A percentile compares a stretch with the other conserved stretches of the same genome.
Evolutionary conservation across 2,329 filamentous ascomycete genomes (phyloP).

Genomic region (Scedosporium boydii): DNA sequence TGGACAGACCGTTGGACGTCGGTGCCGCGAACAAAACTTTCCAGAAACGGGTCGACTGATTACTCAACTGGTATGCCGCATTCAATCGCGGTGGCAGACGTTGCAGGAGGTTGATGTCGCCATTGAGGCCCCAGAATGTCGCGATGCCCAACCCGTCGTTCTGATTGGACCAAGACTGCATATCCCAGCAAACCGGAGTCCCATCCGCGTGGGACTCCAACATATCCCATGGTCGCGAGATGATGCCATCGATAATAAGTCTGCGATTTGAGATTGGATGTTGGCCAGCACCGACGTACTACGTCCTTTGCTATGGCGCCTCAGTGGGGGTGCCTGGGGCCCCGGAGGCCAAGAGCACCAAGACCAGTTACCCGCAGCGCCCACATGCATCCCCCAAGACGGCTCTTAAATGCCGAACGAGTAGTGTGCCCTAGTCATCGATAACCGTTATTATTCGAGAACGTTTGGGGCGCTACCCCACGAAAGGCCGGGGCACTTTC

Average conservation of each 20-base stretch:
- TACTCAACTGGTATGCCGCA: no score
- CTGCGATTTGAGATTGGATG: neutral
- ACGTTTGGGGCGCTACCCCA: neutral
- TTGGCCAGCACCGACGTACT: neutral
- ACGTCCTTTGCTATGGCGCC: neutral
- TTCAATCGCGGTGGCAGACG: no score
- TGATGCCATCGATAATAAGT: neutral
- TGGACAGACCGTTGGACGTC: no score
- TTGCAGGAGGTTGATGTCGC: conserved; percentile 1
- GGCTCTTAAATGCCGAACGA: neutral
- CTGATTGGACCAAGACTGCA: neutral
- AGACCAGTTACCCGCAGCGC: neutral
- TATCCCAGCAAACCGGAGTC: neutral
- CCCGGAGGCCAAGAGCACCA: neutral
- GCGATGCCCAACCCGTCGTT: neutral
- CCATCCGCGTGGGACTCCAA: neutral
- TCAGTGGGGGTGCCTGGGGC: neutral
- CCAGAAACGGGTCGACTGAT: no score
- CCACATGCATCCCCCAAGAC: neutral
- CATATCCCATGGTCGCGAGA: neutral
- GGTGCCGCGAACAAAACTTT: no score
- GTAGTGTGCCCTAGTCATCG: neutral
- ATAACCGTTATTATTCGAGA: neutral
- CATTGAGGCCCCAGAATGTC: neutral
- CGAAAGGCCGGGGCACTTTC: neutral